Conservation (phyloP, 2,329 filamentous ascomycete genomes). For the Scytalidium lignicola region DNA sequence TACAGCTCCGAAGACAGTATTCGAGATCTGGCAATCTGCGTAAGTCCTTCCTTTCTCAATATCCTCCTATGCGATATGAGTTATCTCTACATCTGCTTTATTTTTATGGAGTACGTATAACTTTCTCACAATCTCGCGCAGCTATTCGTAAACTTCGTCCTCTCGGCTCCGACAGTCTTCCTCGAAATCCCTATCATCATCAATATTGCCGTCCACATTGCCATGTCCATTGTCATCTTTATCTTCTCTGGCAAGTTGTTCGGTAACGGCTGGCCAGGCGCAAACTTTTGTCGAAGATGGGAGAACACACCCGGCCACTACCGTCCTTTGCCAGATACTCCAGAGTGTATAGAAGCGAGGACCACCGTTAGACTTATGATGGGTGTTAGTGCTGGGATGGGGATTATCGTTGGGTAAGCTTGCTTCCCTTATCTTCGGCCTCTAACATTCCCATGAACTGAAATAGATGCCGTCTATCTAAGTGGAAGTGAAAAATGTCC, state of each 20-base stretch:
- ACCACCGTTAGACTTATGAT: slow-evolving; percentile 2
- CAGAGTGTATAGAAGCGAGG: neutral
- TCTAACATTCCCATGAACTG: no score
- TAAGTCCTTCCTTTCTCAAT: neutral
- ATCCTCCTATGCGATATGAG: no score
- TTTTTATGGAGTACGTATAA: no score
- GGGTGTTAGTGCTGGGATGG: slow-evolving; percentile 3
- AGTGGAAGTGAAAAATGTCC: no score
- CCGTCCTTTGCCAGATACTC: neutral
- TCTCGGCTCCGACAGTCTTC: slow-evolving; percentile 6
- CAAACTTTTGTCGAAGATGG: neutral
- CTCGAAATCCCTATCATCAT: slow-evolving; percentile 4
- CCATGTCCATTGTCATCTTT: slow-evolving; percentile 6
- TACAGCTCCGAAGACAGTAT: neutral
- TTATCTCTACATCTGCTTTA: no score
- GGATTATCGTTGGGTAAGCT: slow-evolving; percentile 6
- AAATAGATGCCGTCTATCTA: no score
- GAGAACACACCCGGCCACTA: neutral
- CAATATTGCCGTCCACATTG: slow-evolving; percentile 3
- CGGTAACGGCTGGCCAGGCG: slow-evolving; percentile 2
- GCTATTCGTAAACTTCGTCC: slow-evolving; percentile 5
- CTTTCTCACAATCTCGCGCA: neutral
- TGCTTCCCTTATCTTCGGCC: no score
- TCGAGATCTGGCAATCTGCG: slow-evolving; percentile 4
- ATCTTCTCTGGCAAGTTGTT: slow-evolving; percentile 2